Base-by-base conservation (phyloP, 2,329 filamentous ascomycete species). In the Sclerotinia spermophila region DNA sequence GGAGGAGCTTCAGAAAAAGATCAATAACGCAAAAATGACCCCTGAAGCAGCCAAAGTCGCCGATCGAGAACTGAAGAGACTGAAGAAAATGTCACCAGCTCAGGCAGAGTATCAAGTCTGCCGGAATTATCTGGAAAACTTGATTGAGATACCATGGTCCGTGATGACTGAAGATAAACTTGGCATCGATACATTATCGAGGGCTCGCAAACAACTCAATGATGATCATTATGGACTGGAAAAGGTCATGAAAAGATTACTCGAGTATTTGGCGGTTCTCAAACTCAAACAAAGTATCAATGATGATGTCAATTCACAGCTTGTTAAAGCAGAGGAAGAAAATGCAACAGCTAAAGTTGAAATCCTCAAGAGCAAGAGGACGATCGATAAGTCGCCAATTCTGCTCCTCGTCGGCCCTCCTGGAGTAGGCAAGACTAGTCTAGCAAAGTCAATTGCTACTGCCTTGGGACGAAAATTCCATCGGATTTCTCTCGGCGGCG, bases 51-150 rank as follows among this genome's bases (percentile, higher is more conserved):
- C 90, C 72, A 97, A 96, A 82, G 89, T 96, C n/a, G 95, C 94
- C 1, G 92, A 97, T 71, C 87, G 94, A 68, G 96, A 99, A 80
- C 81, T 99, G 61, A 92, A 93, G 77, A 86, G 96, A 33, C 82
- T 99, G 73, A 92, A 92, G 77, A 97, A 97, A 83, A 98, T 98
- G 93, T 94, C 93, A 77, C 94, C 96, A 0, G 93, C 93, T 66
- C 96, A 98, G 79, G 95, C 96, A 51, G 96, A 99, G 78, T 97
- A 97, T 78, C 93, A 96, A 73, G 95, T 99, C 19, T 93, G 92
- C 75, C 86, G 95, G 74, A 97, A 94, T 65, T 99, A 97, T 82
- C 85, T 99, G 19, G 96, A 99, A 81, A 98, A 94, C 19, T 83
- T 99, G 71, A 87, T 93, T 0, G 96, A 99, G 79, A 96, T 99